Evolutionary conservation across 306 rosid genomes (phyloP), one percentile per base, ranked within the genome.

Genomic region (Nissolia schottii): DNA sequence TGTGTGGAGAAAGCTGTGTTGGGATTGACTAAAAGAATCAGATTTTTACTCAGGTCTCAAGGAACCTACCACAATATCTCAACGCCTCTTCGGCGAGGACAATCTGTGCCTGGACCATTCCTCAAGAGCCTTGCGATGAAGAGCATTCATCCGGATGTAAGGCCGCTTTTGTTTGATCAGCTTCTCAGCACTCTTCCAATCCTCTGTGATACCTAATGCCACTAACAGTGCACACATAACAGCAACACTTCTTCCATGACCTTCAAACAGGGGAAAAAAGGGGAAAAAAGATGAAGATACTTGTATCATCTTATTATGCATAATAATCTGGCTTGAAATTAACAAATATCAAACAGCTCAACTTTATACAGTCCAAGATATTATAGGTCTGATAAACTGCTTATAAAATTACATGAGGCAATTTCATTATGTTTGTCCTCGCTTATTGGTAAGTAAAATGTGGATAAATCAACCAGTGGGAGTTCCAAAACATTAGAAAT

Each of bases 161-260:
- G 97, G 91, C 23, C 97, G 89, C 31, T 63, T 91, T 63, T 87
- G 88, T 65, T 76, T 85, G 58, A 87, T 86, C 75, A 91, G 50
- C 80, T 81, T 89, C 86, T 94, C 98, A 5, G 98, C 97, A 46
- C 50, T 72, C 76, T 94, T 91, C 98, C 98, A 94, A 78, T 94
- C 96, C 19, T 94, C 96, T 37, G 82, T 79, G 55, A 79, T 74
- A 15, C 97, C 98, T 16, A 89, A 84, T 77, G 91, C 91, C 65
- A 94, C 98, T 64, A 94, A 68, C 74, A 87, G 71, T 9, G 98
- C 98, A 71, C 98, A 94, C 89, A 90, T 85, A 16, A 94, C 89
- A 35, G 97, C 95, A 34, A 94, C 96, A 76, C 98, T 94, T 86
- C 97, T 85, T 67, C 98, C 98, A 77, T 91, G 98, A 53, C 98